phyloP scores from a whole-genome alignment of 768 basidiomycete genomes.

The Russula sp. region DNA sequence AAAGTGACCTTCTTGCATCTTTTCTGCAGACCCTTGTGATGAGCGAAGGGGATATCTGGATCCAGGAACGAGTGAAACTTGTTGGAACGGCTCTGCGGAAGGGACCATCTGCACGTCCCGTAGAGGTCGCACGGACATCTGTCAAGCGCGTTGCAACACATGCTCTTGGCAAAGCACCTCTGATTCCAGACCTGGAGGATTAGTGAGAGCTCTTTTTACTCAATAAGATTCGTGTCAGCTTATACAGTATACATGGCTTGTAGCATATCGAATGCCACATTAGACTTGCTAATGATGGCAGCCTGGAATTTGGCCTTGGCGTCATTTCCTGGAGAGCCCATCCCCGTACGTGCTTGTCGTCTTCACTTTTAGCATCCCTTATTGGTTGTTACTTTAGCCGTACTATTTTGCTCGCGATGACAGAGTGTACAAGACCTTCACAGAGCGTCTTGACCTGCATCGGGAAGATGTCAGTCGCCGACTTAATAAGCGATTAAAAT shows the following conservation, averaged over 20 bases:
- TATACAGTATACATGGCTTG: background rate
- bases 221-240: background rate
- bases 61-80: slow-evolving; percentile 63
- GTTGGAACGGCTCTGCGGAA: slow-evolving; percentile 67
- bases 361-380: slow-evolving; percentile 4
- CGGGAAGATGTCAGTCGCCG: slow-evolving; percentile 45
- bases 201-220: slow-evolving; percentile 57
- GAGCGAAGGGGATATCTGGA: slow-evolving; percentile 93
- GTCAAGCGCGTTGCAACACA: slow-evolving; percentile 85
- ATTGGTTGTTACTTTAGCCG: slow-evolving; percentile 40
- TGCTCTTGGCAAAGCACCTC: slow-evolving; percentile 72
- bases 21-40: slow-evolving; percentile 94
- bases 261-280: slow-evolving; percentile 86
- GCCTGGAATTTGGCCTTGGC: slow-evolving; percentile 71
- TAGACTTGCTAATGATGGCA: slow-evolving; percentile 80
- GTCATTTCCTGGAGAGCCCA: slow-evolving; percentile 55
- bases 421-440: slow-evolving; percentile 71
- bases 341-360: slow-evolving; percentile 58
- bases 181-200: slow-evolving; percentile 83
- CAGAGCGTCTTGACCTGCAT: slow-evolving; percentile 42
- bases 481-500: slow-evolving; percentile 57
- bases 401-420: slow-evolving; percentile 94
- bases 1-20: slow-evolving; percentile 83
- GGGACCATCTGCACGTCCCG: slow-evolving; percentile 69
- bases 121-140: slow-evolving; percentile 67